Conservation (phyloP, 768 basidiomycete species). For the Kwoniella dendrophila region DNA sequence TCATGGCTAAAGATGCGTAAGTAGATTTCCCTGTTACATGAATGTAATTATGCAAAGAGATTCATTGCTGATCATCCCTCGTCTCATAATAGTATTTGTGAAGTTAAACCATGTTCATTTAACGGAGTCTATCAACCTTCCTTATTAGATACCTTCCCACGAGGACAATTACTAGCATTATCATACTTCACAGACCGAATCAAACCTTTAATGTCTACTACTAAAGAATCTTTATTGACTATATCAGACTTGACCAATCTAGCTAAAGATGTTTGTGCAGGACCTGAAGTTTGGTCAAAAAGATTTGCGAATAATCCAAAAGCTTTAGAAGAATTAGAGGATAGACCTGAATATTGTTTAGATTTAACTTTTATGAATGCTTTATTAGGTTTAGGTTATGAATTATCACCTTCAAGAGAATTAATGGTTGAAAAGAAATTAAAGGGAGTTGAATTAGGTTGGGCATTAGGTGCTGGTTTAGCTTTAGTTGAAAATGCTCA, state of each 20-base stretch:
- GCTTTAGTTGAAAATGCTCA: slow-evolving; percentile 54
- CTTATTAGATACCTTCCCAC: slow-evolving; percentile 80
- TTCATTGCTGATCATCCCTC: slow-evolving; percentile 1
- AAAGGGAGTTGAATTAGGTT: slow-evolving; percentile 85
- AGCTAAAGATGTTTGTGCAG: slow-evolving; percentile 73
- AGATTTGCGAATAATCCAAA: slow-evolving; percentile 55
- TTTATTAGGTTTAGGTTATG: slow-evolving; percentile 84
- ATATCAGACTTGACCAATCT: slow-evolving; percentile 67
- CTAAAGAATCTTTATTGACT: slow-evolving; percentile 57
- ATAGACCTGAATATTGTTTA: slow-evolving; percentile 89
- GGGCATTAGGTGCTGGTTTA: slow-evolving; percentile 76
- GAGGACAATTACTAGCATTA: slow-evolving; percentile 82
- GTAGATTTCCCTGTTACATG: slow-evolving; percentile 59
- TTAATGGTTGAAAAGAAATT: slow-evolving; percentile 79
- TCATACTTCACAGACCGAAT: slow-evolving; percentile 98
- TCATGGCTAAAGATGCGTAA: slow-evolving; percentile 91
- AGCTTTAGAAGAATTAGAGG: slow-evolving; percentile 71
- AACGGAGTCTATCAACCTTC: slow-evolving; percentile 97
- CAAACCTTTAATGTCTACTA: slow-evolving; percentile 66
- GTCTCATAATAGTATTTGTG: slow-evolving; percentile 67
- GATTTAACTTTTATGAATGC: slow-evolving; percentile 95
- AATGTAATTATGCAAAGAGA: background rate
- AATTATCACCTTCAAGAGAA: slow-evolving; percentile 70
- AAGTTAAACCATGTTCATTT: slow-evolving; percentile 92
- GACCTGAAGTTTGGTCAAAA: slow-evolving; percentile 64